Conservation (phyloP, 371 early-diverging fungal species). For the Lichtheimia corymbifera region DNA sequence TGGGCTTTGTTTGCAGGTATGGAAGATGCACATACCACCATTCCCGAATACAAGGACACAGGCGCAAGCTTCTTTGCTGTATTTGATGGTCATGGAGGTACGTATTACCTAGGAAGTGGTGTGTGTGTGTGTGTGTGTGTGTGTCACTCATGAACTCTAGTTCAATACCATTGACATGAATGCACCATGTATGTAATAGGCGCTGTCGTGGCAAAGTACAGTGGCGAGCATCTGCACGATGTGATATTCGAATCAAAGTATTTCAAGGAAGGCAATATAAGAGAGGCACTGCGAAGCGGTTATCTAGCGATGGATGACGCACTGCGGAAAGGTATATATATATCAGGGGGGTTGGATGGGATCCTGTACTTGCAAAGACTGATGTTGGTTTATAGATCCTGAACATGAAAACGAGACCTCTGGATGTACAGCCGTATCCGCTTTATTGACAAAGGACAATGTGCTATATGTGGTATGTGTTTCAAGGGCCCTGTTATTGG, state of each 20-base stretch:
- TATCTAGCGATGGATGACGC: conserved; percentile 83
- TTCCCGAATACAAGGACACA: conserved; percentile 65
- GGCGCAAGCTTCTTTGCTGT: conserved; percentile 89
- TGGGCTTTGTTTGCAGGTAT: conserved; percentile 61
- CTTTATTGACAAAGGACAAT: conserved; percentile 71
- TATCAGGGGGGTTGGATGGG: not conserved
- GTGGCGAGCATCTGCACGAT: conserved; percentile 74
- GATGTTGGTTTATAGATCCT: conserved; percentile 53
- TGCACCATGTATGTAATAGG: conserved; percentile 39
- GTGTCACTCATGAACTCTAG: too few relatives aligned
- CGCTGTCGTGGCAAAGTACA: conserved; percentile 79
- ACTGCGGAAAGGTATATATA: conserved; percentile 61
- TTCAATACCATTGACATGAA: not conserved
- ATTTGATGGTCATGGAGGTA: conserved; percentile 97
- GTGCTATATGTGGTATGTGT: conserved; percentile 47
- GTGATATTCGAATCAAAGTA: conserved; percentile 63
- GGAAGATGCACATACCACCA: conserved; percentile 96
- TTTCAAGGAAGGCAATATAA: conserved; percentile 66
- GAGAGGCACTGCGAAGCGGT: conserved; percentile 73
- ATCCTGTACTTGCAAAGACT: not conserved
- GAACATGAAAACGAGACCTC: conserved; percentile 73
- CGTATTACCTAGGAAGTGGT: not conserved
- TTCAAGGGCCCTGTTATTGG: not conserved
- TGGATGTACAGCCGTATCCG: conserved; percentile 94
- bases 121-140: not conserved